Evolutionary conservation across 164 flowering plant genomes (phyloP).

Genomic region (Echeveria elegans): DNA sequence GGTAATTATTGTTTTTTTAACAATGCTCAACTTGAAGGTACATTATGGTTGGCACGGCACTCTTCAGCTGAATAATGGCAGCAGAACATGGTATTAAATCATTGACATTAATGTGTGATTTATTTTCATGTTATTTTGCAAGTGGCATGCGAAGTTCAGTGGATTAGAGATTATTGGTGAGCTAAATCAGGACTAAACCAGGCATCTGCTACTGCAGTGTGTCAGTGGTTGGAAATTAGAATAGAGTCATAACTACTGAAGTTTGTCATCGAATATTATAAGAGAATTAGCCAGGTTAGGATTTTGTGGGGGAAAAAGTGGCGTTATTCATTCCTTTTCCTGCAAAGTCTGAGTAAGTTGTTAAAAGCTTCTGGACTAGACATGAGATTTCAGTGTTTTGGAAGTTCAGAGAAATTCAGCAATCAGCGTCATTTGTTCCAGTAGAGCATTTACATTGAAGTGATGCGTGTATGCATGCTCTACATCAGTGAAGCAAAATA

Average conservation of each 20-base stretch:
- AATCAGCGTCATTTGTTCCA: too few species aligned
- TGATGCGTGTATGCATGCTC: too few species aligned
- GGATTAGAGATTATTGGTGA: conserved; percentile 1
- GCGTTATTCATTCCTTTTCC: too few species aligned
- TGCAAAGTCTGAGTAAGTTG: too few species aligned
- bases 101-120: background rate
- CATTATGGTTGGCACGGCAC: conserved; percentile 2
- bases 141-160: background rate
- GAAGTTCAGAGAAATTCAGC: too few species aligned
- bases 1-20: background rate
- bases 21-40: background rate
- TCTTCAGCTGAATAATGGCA: background rate
- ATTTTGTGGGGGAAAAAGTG: too few species aligned
- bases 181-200: background rate
- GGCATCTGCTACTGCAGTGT: background rate
- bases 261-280: background rate
- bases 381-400: too few species aligned
- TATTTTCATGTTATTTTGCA: background rate
- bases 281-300: background rate
- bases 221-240: background rate
- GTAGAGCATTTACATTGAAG: too few species aligned
- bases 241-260: background rate
- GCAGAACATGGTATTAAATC: conserved; percentile 1
- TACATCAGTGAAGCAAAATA: too few species aligned
- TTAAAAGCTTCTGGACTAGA: too few species aligned